Base-by-base conservation (phyloP, 2,329 filamentous ascomycete species). In the Colletotrichum sojae region DNA sequence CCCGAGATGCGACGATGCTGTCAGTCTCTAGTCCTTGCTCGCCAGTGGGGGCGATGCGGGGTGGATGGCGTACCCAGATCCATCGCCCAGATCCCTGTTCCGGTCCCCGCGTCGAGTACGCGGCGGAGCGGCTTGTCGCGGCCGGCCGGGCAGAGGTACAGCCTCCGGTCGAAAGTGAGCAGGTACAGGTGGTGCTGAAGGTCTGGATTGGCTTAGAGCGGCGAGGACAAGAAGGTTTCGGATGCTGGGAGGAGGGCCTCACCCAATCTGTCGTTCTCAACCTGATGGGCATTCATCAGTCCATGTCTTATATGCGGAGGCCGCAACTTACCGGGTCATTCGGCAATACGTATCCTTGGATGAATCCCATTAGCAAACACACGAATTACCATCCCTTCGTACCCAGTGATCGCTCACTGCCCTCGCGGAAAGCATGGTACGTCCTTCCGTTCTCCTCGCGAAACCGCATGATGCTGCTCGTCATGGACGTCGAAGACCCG, bases 51-150 rank as follows among this genome's bases (percentile, higher is more conserved):
- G 31, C 31, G 10, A 10, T 36, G 31, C 31, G 31, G 31, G 31
- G 31, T 36, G 31, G 31, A 12, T 10, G 31, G 31, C 45, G 13
- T 55, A 77, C 76, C 83, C 71, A 85, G 80, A 64, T 86, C 84
- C 10, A 86, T 81, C 4, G 80, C 79, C 81, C 82, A 83, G 9
- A 79, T 75, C 18, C 84, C 84, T 3, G 84, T 86, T 0, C 84
- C 84, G 2, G 83, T 85, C n/a, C 84, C 84, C 27, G 84, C 73
- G 73, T 87, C 85, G 1, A 87, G 76, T 8, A 82, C 76, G n/a
- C 70, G 71, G 12, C 40, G 56, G 6, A 45, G 48, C 5, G 71
- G 66, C 15, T 40, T 68, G 25, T 63, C 49, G 52, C 67, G 57
- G 15, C 69, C 66, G 12, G 61, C 60, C 39, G 74, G 69, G 18